These are phyloP conservation scores for Paraurostyla sp. DNA, from an alignment of 73 alveolate genomes.

Conservation along the genomic window DNA sequence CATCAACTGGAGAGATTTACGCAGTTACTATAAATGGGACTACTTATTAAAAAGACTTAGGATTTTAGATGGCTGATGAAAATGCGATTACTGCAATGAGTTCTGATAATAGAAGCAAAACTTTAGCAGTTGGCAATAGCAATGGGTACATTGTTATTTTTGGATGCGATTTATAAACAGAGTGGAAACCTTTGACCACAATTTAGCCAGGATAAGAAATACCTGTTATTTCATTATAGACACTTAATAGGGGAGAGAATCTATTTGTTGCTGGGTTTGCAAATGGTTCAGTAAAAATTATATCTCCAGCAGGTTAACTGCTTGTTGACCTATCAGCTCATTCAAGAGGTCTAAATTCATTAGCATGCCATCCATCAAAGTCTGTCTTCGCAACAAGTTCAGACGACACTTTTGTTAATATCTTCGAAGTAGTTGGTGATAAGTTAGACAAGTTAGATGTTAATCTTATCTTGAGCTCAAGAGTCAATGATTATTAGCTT, in stretches of 20 bases:
- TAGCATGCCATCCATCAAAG: conserved; percentile 65
- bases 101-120: conserved; percentile 41
- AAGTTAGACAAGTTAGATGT: conserved; percentile 65
- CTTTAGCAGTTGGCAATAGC: conserved; percentile 69
- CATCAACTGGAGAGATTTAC: conserved; percentile 67
- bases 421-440: conserved; percentile 73
- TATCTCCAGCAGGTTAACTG: conserved; percentile 36
- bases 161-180: conserved; percentile 40
- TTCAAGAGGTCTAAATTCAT: conserved; percentile 61
- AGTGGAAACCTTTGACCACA: conserved; percentile 53
- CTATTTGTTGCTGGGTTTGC: conserved; percentile 46
- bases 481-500: conserved; percentile 63
- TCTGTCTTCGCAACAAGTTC: conserved; percentile 68
- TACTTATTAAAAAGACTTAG: conserved; percentile 19
- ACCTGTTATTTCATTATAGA: conserved; percentile 50
- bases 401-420: conserved; percentile 72
- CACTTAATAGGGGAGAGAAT: conserved; percentile 64
- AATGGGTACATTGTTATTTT: conserved; percentile 66
- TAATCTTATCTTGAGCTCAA: conserved; percentile 63
- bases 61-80: conserved; percentile 51
- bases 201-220: conserved; percentile 60
- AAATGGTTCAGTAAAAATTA: conserved; percentile 67
- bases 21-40: not conserved
- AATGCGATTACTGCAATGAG: conserved; percentile 72
- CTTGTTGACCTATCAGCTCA: conserved; percentile 64